phyloP scores from a whole-genome alignment of 176 grass and related monocot genomes.

The Carex pumila region DNA sequence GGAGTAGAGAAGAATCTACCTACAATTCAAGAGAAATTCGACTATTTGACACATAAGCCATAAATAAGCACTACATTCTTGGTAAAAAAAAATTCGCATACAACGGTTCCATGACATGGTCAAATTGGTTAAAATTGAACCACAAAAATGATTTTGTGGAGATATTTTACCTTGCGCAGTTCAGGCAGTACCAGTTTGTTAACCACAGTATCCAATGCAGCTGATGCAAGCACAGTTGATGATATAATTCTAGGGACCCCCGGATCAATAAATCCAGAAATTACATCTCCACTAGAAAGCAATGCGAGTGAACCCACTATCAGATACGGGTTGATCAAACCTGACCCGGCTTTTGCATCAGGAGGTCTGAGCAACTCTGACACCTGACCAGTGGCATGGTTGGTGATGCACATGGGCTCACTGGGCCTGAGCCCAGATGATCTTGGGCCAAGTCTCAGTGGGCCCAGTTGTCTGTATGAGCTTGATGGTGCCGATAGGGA shows the following conservation, averaged over 20 bases:
- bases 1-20: neutral
- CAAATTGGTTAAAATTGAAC: neutral
- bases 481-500: constrained; percentile 65
- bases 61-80: neutral
- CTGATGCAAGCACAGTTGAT: constrained; percentile 56
- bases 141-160: neutral
- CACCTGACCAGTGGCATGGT: constrained; percentile 64
- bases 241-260: constrained; percentile 67
- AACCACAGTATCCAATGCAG: constrained; percentile 47
- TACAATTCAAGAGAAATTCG: neutral
- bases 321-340: constrained; percentile 55
- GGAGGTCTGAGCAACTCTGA: constrained; percentile 68
- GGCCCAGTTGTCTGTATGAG: constrained; percentile 59
- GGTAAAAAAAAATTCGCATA: too few relatives aligned
- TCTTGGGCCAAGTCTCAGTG: constrained; percentile 50
- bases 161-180: constrained; percentile 45
- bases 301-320: constrained; percentile 60
- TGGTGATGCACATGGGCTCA: constrained; percentile 82
- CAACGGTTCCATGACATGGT: neutral
- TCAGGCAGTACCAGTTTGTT: constrained; percentile 69
- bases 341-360: constrained; percentile 39
- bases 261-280: constrained; percentile 68
- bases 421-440: constrained; percentile 58
- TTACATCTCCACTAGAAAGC: constrained; percentile 67
- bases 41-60: neutral